These are phyloP conservation scores for Pyracantha coccinea DNA, from an alignment of 331 rosid species.

Conservation along the genomic window DNA sequence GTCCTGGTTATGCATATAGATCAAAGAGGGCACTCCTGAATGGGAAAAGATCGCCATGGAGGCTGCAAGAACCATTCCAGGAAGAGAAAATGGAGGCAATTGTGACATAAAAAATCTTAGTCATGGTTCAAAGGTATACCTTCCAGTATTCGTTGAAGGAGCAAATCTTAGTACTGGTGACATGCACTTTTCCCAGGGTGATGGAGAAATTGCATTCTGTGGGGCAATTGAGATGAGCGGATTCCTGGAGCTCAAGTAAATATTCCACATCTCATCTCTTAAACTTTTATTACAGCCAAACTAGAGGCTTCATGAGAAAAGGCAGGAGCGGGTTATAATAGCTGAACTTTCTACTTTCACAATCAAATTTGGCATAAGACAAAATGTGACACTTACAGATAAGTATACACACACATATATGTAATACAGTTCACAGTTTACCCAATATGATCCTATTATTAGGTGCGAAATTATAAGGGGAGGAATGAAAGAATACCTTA, in stretches of 20 bases:
- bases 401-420: not conserved
- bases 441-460: not conserved
- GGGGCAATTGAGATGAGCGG: conserved; percentile 99
- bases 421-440: not conserved
- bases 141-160: conserved; percentile 91
- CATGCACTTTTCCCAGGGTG: conserved; percentile 95
- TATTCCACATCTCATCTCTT: not conserved
- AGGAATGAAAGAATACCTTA: conserved; percentile 90
- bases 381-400: not conserved
- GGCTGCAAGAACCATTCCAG: conserved; percentile 96
- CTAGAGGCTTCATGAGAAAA: not conserved
- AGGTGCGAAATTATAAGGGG: conserved; percentile 78
- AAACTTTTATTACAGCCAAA: not conserved
- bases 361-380: too few relatives aligned
- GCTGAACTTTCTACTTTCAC: not conserved
- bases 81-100: conserved; percentile 96
- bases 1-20: conserved; percentile 30
- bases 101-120: conserved; percentile 91
- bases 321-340: not conserved
- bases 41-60: conserved; percentile 82
- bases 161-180: conserved; percentile 93
- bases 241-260: conserved; percentile 81
- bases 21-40: conserved; percentile 45
- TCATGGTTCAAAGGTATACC: conserved; percentile 77
- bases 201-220: conserved; percentile 81